Percentiles rank a stretch among this genome's conserved stretches.
These are phyloP conservation scores for Fusarium penzigii DNA, from an alignment of 2,329 filamentous ascomycete genomes.

Conservation along the genomic window DNA sequence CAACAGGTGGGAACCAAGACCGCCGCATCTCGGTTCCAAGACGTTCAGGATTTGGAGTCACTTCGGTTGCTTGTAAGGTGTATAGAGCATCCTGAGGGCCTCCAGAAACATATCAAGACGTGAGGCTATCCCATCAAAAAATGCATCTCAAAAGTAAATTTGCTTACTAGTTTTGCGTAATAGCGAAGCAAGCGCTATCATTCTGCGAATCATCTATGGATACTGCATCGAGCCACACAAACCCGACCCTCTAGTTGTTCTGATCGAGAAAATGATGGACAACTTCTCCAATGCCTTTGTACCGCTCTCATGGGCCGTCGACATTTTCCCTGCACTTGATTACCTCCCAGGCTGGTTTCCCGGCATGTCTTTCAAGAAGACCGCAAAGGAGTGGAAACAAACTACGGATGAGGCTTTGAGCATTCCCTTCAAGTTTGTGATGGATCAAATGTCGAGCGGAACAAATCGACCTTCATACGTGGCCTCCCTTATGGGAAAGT, in stretches of 20 bases:
- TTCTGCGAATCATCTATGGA: constrained; percentile 33
- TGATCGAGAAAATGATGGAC: constrained; percentile 32
- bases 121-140: constrained; percentile 7
- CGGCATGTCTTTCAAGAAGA: constrained; percentile 32
- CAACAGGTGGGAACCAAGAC: constrained; percentile 31
- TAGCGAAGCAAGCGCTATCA: constrained; percentile 31
- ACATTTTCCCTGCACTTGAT: constrained; percentile 33
- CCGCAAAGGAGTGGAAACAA: constrained; percentile 28
- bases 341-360: constrained; percentile 34
- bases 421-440: constrained; percentile 34
- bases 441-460: constrained; percentile 25
- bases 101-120: constrained; percentile 30
- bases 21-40: constrained; percentile 13
- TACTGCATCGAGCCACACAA: constrained; percentile 34
- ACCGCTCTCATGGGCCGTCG: constrained; percentile 36
- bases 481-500: constrained; percentile 24
- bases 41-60: constrained; percentile 30
- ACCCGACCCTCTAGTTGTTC: constrained; percentile 30
- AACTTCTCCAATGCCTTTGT: constrained; percentile 30
- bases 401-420: constrained; percentile 18
- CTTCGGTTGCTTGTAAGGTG: constrained; percentile 25
- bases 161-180: neutral
- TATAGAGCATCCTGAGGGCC: constrained; percentile 20
- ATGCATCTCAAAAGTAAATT: neutral
- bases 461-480: constrained; percentile 28